These are phyloP conservation scores for Aureobasidium lini DNA, from an alignment of 2,329 filamentous ascomycete species.

Conservation along the genomic window DNA sequence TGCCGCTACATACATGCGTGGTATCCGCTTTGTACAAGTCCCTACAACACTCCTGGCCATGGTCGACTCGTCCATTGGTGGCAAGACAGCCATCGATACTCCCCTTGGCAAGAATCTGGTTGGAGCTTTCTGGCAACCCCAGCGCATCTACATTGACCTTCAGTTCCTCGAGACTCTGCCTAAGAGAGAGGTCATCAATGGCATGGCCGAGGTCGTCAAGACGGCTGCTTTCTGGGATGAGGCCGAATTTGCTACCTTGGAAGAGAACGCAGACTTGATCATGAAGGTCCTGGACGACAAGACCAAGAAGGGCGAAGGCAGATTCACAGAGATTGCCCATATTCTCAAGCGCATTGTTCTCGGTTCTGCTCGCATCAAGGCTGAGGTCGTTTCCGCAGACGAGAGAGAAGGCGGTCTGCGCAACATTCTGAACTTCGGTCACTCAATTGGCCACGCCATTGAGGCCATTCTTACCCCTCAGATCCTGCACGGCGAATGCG, in stretches of 20 bases:
- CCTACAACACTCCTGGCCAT: conserved; percentile 91
- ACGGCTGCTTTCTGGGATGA: conserved; percentile 96
- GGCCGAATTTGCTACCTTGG: conserved; percentile 73
- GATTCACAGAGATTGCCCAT: conserved; percentile 59
- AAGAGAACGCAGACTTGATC: conserved; percentile 71
- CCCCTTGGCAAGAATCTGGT: conserved; percentile 94
- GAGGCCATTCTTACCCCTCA: conserved; percentile 94
- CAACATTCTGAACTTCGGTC: conserved; percentile 94
- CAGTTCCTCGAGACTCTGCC: conserved; percentile 86
- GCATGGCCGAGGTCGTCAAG: conserved; percentile 84
- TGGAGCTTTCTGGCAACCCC: conserved; percentile 93
- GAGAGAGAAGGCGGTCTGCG: conserved; percentile 89
- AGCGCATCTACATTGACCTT: conserved; percentile 89
- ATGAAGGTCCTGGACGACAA: conserved; percentile 61
- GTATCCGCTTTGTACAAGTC: conserved; percentile 91
- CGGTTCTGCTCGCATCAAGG: conserved; percentile 88
- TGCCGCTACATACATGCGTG: conserved; percentile 96
- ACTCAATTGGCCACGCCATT: conserved; percentile 94
- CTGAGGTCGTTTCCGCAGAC: conserved; percentile 86
- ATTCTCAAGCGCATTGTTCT: conserved; percentile 60
- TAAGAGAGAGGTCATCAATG: conserved; percentile 90
- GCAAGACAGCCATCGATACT: conserved; percentile 96
- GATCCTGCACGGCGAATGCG: conserved; percentile 88
- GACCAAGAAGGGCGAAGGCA: conserved; percentile 45
- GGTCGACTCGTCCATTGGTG: conserved; percentile 97